Base-by-base conservation (phyloP, 768 basidiomycete species). In the Rhodotorula toruloides region DNA sequence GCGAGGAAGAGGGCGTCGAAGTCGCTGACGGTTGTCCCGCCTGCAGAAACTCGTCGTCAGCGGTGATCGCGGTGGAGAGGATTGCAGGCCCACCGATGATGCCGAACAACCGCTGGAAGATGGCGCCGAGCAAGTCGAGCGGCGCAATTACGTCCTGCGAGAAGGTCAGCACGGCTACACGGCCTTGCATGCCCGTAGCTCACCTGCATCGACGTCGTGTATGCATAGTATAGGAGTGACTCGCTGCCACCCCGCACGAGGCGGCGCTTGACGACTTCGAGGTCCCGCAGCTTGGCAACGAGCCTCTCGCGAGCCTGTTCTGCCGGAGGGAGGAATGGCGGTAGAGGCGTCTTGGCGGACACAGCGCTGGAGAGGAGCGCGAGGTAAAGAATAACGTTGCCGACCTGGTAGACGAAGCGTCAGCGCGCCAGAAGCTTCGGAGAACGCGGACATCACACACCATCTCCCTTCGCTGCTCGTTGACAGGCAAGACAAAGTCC, bases 241-340 rank as follows among this genome's bases (percentile, higher is more conserved):
- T 96, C 89, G 27, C 86, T 81, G 2, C 91, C 92, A 3, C 85
- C 88, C 72, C 87, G 85, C 21, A 87, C 86, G 40, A 90, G 85
- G 7, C 90, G 83, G 54, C 84, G 86, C 72, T 85, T 87, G n/a
- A 96, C 90, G 16, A 94, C 85, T n/a, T 92, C 88, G 13, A 97
- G 82, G 47, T 81, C 81, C 37, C 90, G 81, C 71, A 98, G 90
- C 2, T 89, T 89, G 22, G 85, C 83, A 16, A 96, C 91, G 77
- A 99, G 79, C 13, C 85, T 83, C 59, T 87, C 83, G 56, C 94
- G 84, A 1, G 91, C 84, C 70, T 86, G 83, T 75, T 94, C 92
- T 1, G 89, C 94, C 0, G 93, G 93, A 5, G 96, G 96, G 1
- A 99, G 83, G 76, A 92, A 97, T 0, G 96, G 91, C 0, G 96